These are phyloP conservation scores for Ganoderma lingzhi DNA, from an alignment of 1,284 basidiomycete genomes.

Conservation along the genomic window DNA sequence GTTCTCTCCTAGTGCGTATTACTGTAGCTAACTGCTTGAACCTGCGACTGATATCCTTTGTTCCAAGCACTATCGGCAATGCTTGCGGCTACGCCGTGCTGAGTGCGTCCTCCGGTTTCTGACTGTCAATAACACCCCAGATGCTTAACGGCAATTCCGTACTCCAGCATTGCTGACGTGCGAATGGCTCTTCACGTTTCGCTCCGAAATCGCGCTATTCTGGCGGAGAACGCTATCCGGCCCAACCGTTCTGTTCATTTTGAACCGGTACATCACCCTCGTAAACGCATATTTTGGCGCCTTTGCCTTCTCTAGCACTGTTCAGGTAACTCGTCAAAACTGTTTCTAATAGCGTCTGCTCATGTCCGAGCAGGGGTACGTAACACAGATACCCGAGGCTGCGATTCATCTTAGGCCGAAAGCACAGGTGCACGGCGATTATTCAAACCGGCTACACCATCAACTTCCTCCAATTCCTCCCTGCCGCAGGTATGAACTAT, in stretches of 20 bases:
- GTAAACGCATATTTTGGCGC: background rate
- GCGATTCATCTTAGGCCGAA: background rate
- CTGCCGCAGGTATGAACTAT: background rate
- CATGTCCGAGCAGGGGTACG: background rate
- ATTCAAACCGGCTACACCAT: background rate
- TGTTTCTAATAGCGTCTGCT: background rate
- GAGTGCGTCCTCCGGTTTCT: background rate
- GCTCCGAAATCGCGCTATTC: background rate
- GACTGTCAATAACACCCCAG: background rate
- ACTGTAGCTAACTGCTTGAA: too few species aligned
- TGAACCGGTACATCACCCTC: constrained; percentile 8
- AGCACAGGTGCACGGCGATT: background rate
- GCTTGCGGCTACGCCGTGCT: background rate
- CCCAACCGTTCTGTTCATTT: background rate
- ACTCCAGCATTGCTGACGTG: background rate
- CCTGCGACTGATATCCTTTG: background rate
- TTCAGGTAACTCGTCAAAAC: background rate
- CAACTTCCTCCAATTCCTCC: background rate
- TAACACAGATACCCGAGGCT: background rate
- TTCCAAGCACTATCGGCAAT: background rate
- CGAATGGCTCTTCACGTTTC: constrained; percentile 1
- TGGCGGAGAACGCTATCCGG: background rate
- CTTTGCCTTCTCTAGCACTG: background rate
- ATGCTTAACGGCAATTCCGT: background rate
- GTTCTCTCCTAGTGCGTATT: background rate